These are phyloP conservation scores for Debaryomyces coudertii DNA, from an alignment of 1,139 yeast genomes.

Conservation along the genomic window DNA sequence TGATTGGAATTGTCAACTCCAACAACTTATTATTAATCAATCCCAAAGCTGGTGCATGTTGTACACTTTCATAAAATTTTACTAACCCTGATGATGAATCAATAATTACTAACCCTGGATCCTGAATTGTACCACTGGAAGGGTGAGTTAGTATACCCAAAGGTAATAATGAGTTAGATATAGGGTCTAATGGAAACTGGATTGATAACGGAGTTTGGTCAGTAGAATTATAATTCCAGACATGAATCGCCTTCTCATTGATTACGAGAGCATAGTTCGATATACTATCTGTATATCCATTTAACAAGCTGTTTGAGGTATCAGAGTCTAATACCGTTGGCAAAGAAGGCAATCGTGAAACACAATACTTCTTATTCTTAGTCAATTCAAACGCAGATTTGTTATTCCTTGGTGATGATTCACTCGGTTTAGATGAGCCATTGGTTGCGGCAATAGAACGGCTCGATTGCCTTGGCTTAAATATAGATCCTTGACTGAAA, in stretches of 20 bases:
- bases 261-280: constrained; percentile 61
- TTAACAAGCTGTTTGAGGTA: constrained; percentile 24
- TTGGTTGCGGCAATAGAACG: constrained; percentile 5
- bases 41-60: constrained; percentile 70
- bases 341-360: constrained; percentile 60
- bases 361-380: constrained; percentile 60
- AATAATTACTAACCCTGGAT: constrained; percentile 71
- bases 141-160: constrained; percentile 71
- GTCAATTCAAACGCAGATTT: constrained; percentile 51
- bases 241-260: constrained; percentile 54
- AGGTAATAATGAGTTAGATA: constrained; percentile 32
- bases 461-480: constrained; percentile 17
- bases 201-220: constrained; percentile 62
- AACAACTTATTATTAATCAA: constrained; percentile 48
- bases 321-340: constrained; percentile 47
- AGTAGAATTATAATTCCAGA: constrained; percentile 71
- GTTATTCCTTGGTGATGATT: constrained; percentile 1
- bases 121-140: constrained; percentile 54
- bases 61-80: constrained; percentile 68
- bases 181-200: constrained; percentile 42
- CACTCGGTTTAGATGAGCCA: constrained; percentile 2
- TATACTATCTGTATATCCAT: constrained; percentile 57
- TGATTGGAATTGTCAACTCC: constrained; percentile 42
- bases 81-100: constrained; percentile 58
- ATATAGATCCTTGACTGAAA: constrained; percentile 15